Percentiles rank a stretch among this genome's conserved stretches.
phyloP scores from a whole-genome alignment of 805 yeast genomes.

The Lipomyces anomalus region DNA sequence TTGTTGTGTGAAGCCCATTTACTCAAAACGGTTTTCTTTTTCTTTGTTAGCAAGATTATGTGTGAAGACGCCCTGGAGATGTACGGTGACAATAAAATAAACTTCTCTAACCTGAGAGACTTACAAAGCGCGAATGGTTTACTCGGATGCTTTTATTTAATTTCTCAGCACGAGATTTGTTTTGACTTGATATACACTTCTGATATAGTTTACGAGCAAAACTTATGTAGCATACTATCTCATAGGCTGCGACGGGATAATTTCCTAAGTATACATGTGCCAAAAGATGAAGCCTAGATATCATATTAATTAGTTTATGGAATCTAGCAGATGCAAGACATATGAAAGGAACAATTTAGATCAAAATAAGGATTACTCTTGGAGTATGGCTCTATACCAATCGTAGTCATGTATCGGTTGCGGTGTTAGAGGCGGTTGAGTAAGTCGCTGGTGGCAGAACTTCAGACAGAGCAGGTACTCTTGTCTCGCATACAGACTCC shows the following conservation, averaged over 20 bases:
- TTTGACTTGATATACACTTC: background rate
- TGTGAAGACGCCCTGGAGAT: background rate
- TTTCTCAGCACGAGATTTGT: background rate
- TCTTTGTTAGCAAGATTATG: too few relatives aligned
- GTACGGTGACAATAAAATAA: too few relatives aligned
- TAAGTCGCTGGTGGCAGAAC: conserved; percentile 12
- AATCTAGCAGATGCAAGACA: too few relatives aligned
- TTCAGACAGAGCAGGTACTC: conserved; percentile 5
- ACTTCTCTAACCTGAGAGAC: too few relatives aligned
- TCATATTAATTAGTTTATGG: too few relatives aligned
- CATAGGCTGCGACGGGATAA: background rate
- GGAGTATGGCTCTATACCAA: background rate
- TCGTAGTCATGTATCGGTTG: background rate
- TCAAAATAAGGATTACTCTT: too few relatives aligned
- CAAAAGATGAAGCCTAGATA: background rate
- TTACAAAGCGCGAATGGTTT: background rate
- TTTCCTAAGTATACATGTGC: background rate
- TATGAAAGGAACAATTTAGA: too few relatives aligned
- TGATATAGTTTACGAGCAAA: background rate
- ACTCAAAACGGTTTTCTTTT: background rate
- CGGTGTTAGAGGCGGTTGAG: background rate
- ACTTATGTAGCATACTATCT: background rate
- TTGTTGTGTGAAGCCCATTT: background rate
- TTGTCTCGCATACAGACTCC: background rate
- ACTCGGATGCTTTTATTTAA: background rate